phyloP scores from a whole-genome alignment of 139 green algal genomes.

The Picochlorum sp. region DNA sequence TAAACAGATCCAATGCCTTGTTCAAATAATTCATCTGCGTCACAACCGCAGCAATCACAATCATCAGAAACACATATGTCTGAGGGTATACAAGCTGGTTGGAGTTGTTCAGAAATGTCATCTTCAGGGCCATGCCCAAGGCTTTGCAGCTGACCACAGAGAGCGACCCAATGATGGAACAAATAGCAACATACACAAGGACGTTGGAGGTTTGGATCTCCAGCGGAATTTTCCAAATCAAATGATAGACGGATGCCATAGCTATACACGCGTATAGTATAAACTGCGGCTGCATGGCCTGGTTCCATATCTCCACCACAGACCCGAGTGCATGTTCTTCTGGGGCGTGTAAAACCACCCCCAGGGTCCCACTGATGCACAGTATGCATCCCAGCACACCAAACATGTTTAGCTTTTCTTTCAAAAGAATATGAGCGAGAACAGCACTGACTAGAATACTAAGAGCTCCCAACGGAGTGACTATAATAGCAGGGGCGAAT shows the following conservation, averaged over 20 bases:
- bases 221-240: constrained; percentile 53
- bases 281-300: constrained; percentile 87
- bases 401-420: constrained; percentile 87
- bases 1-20: constrained; percentile 94
- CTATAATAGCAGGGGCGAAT: constrained; percentile 91
- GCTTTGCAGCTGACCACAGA: constrained; percentile 96
- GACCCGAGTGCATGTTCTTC: constrained; percentile 61
- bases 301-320: constrained; percentile 72
- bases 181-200: constrained; percentile 93
- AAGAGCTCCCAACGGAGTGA: constrained; percentile 84
- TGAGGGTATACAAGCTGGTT: constrained; percentile 79
- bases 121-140: constrained; percentile 90
- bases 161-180: constrained; percentile 84
- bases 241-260: constrained; percentile 42
- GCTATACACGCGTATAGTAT: constrained; percentile 63
- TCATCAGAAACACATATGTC: constrained; percentile 61
- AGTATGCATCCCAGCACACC: constrained; percentile 87
- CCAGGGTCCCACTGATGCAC: constrained; percentile 80
- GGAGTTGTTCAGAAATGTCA: constrained; percentile 76
- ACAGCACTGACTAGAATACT: constrained; percentile 89
- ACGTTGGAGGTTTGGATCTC: constrained; percentile 66
- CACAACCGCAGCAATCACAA: constrained; percentile 77
- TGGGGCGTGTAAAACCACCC: constrained; percentile 90
- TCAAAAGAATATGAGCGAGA: constrained; percentile 83
- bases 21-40: constrained; percentile 98